A percentile compares a stretch with the other conserved stretches of the same genome.
Evolutionary conservation across 805 yeast genomes (phyloP).

Genomic region (Candida wancherniae): DNA sequence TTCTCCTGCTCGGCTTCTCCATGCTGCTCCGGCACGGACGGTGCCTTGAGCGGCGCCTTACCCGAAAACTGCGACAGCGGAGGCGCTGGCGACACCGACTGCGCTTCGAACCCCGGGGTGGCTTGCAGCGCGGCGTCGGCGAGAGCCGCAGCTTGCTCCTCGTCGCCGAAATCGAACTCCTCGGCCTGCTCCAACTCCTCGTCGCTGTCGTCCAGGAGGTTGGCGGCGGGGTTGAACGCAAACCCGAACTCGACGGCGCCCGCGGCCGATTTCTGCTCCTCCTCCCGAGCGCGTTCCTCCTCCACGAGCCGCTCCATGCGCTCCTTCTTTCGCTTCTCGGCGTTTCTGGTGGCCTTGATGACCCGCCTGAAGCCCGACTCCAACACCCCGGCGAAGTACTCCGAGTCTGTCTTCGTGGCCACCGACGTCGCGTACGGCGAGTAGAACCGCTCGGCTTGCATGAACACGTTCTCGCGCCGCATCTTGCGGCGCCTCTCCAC

Average conservation of each 20-base stretch:
- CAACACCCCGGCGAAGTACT: conserved; percentile 20
- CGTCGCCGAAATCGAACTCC: conserved; percentile 11
- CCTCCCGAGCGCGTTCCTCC: conserved; percentile 18
- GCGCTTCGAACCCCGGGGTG: no score
- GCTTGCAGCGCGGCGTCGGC: no score
- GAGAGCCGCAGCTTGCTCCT: no score
- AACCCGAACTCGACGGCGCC: conserved; percentile 30
- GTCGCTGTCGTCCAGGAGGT: conserved; percentile 16
- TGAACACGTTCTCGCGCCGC: conserved; percentile 27
- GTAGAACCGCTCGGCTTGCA: conserved; percentile 34
- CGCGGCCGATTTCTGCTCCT: conserved; percentile 29
- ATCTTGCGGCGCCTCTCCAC: conserved; percentile 16
- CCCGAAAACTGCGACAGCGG: conserved; percentile 4
- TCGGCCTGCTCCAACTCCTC: conserved; percentile 6
- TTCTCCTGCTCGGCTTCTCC: no score
- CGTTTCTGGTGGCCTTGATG: conserved; percentile 28
- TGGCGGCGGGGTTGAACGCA: conserved; percentile 24
- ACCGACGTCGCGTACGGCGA: conserved; percentile 32
- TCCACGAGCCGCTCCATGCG: conserved; percentile 15
- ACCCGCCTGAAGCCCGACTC: conserved; percentile 29
- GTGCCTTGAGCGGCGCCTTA: conserved; percentile 5
- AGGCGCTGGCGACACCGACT: no score
- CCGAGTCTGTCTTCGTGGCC: conserved; percentile 20
- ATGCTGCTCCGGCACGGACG: not conserved
- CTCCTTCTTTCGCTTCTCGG: conserved; percentile 16